Conservation (phyloP, 352 stramenopile genomes). For the Phytophthora tentaculata region DNA sequence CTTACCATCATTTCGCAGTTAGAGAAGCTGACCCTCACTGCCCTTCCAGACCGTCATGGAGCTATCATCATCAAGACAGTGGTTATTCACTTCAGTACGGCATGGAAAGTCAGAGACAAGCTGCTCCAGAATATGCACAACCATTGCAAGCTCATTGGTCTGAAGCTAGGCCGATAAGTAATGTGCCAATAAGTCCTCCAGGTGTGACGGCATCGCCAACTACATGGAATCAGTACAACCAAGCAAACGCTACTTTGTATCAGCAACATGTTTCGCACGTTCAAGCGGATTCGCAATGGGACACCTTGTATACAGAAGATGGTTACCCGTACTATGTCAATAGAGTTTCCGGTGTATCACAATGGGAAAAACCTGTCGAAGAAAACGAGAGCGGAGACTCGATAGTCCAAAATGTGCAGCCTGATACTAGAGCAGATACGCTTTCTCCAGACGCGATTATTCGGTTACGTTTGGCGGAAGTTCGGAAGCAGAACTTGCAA, state of each 20-base stretch:
- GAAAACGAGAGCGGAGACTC: conserved; percentile 5
- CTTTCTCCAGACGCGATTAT: conserved; percentile 53
- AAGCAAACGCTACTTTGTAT: conserved; percentile 7
- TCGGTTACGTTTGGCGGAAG: conserved; percentile 52
- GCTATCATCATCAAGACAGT: conserved; percentile 19
- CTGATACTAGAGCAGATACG: conserved; percentile 8
- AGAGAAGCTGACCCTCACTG: conserved; percentile 19
- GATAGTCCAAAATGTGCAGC: conserved; percentile 4
- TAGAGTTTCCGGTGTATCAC: conserved; percentile 63
- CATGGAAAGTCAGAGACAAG: conserved; percentile 14
- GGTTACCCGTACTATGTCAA: conserved; percentile 87
- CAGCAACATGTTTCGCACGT: conserved; percentile 6
- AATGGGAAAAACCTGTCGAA: conserved; percentile 73
- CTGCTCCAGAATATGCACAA: conserved; percentile 17
- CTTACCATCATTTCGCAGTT: conserved; percentile 19
- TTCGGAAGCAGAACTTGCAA: conserved; percentile 42
- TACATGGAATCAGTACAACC: conserved; percentile 21
- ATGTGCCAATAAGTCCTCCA: conserved; percentile 3
- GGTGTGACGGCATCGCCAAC: neutral
- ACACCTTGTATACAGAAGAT: conserved; percentile 74
- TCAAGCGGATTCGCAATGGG: conserved; percentile 46
- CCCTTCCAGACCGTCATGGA: conserved; percentile 11
- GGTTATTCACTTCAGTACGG: conserved; percentile 20
- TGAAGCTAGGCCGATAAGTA: neutral
- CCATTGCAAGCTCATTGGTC: conserved; percentile 17